Evolutionary conservation across 768 basidiomycete species (phyloP), one percentile per base, ranked within the genome.

Genomic region (Boletus barrowsii): DNA sequence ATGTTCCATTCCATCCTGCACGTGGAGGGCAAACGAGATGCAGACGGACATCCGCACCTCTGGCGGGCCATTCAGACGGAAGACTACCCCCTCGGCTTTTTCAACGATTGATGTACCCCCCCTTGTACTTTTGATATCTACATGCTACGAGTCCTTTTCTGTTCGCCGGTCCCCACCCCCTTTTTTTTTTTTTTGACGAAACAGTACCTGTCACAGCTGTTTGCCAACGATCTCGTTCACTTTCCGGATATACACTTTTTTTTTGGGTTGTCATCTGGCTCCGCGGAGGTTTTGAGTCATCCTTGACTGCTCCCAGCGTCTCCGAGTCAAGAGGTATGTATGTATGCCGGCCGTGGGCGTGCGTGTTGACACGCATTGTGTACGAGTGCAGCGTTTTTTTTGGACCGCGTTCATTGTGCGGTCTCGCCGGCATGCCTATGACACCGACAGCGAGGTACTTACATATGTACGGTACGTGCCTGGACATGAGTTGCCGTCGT

Each of bases 1-100:
- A 71, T 55, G 39, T 89, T 89, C 71, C 89, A 91, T 66, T 88
- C 87, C 4, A 66, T 90, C 41, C 83, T 81, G 22, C 69, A 88
- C 81, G 11, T 84, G 36, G 86, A 86, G 61, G 79, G 77, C 39
- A 68, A 76, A 54, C 68, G 68, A 49, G 75, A 79, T 51, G 70
- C 62, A 36, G 76, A 78, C 42, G 77, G 76, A 10, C 77, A 75
- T 26, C 81, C 84, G 2, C 79, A 74, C 13, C 76, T 75, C 47
- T 90, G 81, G 79, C 74, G 79, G 51, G 88, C 88, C 10, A 79
- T 90, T 58, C 87, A 90, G 58, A 77, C 76, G 3, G 57, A 63
- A 33, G 77, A 80, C 53, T 79, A 75, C 17, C 83, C 84, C 3
- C 72, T 91, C 50, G 61, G 60, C 18, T 69, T 70, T 43, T 69